phyloP scores from a whole-genome alignment of 176 grass and related monocot genomes.

The Luzula sylvatica region DNA sequence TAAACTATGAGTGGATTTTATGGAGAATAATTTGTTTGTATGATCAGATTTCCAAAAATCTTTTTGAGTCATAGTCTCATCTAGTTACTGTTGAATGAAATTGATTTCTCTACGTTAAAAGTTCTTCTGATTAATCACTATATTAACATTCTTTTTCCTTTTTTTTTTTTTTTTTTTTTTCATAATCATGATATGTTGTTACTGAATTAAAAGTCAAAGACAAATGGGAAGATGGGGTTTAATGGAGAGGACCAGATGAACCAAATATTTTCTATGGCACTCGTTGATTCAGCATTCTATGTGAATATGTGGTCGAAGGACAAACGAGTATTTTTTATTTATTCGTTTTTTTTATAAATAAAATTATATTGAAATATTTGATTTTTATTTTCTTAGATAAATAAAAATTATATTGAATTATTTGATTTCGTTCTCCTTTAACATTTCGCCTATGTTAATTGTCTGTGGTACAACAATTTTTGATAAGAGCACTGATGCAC shows the following conservation, averaged over 20 bases:
- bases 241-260: conserved; percentile 3
- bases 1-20: too few species aligned
- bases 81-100: too few species aligned
- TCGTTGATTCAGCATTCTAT: neutral
- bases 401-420: neutral
- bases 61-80: too few species aligned
- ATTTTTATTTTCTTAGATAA: neutral
- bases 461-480: neutral
- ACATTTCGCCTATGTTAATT: neutral
- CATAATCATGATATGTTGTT: conserved; percentile 10
- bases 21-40: too few species aligned
- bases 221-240: neutral
- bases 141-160: neutral
- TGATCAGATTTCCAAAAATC: too few species aligned
- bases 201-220: conserved; percentile 7
- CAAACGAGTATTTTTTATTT: neutral
- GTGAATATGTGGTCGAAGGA: too few species aligned
- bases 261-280: neutral
- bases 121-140: too few species aligned
- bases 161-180: conserved; percentile 1
- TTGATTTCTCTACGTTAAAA: too few species aligned
- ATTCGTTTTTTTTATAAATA: neutral
- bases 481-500: neutral
- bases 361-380: neutral
- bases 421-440: neutral